phyloP scores from a whole-genome alignment of 2,329 filamentous ascomycete species.

The Colletotrichum cereale region DNA sequence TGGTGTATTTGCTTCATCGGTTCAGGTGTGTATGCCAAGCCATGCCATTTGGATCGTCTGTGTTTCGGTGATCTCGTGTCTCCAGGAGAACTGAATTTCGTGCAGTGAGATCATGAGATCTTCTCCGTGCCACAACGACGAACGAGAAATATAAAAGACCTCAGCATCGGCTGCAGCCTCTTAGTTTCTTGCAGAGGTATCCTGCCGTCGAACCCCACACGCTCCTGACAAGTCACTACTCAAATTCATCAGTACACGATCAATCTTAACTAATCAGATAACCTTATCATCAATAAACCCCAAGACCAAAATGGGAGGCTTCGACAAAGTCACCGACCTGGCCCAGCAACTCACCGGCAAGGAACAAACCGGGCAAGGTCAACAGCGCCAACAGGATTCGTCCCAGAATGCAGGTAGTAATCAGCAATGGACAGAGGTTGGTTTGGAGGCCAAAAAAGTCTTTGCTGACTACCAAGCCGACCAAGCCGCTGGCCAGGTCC shows the following conservation, averaged over 20 bases:
- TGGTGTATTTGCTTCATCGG: not conserved
- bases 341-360: slow-evolving; percentile 43
- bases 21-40: slow-evolving; percentile 14
- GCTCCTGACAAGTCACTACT: too few relatives aligned
- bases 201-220: not conserved
- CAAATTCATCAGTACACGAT: not conserved
- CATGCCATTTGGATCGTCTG: slow-evolving; percentile 2
- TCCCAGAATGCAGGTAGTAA: not conserved
- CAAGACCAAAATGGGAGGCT: slow-evolving; percentile 42
- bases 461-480: slow-evolving; percentile 32
- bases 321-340: slow-evolving; percentile 43
- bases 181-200: not conserved
- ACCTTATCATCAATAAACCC: too few relatives aligned
- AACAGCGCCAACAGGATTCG: slow-evolving; percentile 15
- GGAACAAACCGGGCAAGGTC: slow-evolving; percentile 25
- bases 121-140: too few relatives aligned
- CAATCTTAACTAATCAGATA: not conserved
- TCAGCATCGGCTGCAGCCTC: not conserved
- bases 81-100: not conserved
- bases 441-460: slow-evolving; percentile 36
- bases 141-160: not conserved
- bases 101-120: not conserved
- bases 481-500: slow-evolving; percentile 34
- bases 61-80: not conserved
- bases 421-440: slow-evolving; percentile 35